Percentiles rank a stretch among this genome's conserved stretches.
Evolutionary conservation across 176 grass and related monocot genomes (phyloP).

Genomic region (Guadua angustifolia): DNA sequence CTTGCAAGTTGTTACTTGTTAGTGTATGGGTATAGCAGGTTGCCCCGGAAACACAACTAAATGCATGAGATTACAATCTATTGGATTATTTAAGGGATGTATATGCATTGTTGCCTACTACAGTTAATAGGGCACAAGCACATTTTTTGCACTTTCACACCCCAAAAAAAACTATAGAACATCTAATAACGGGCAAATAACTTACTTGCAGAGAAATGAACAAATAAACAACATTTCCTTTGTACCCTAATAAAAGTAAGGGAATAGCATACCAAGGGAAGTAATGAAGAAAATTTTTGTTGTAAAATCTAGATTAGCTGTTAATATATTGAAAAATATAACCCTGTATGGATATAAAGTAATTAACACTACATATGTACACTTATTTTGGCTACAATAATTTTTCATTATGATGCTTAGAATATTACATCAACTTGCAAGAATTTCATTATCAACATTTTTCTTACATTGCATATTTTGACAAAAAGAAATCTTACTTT

Average conservation of each 20-base stretch:
- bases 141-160: not conserved
- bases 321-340: not conserved
- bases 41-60: not conserved
- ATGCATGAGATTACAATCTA: not conserved
- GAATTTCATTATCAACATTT: not conserved
- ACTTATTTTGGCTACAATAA: not conserved
- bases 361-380: not conserved
- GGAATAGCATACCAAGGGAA: not conserved
- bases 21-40: too few relatives aligned
- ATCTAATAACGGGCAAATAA: not conserved
- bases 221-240: not conserved
- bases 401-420: not conserved
- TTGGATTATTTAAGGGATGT: not conserved
- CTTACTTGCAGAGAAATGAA: not conserved
- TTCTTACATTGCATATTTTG: not conserved
- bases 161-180: not conserved
- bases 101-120: not conserved
- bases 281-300: not conserved
- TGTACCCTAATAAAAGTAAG: not conserved
- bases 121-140: not conserved
- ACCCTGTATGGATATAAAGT: not conserved
- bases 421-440: not conserved
- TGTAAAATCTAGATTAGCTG: too few relatives aligned
- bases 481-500: not conserved
- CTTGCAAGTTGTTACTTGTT: too few relatives aligned